These are phyloP conservation scores for Mortierella claussenii DNA, from an alignment of 192 early-diverging fungal species.

Conservation along the genomic window DNA sequence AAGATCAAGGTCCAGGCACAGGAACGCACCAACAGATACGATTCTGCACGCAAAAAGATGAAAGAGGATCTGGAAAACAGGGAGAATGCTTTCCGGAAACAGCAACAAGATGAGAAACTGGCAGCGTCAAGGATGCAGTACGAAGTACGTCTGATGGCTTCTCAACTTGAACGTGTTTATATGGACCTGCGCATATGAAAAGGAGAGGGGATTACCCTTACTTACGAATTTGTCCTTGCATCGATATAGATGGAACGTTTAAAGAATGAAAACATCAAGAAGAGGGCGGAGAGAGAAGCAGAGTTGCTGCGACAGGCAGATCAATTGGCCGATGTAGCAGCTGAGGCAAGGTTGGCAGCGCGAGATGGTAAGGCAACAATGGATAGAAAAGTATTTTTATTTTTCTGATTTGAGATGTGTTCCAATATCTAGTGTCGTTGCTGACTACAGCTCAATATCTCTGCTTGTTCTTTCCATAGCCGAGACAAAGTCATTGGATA, in stretches of 20 bases:
- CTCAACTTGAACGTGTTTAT: too few species aligned
- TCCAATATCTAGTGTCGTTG: too few species aligned
- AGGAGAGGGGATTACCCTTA: too few species aligned
- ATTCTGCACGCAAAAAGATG: slow-evolving; percentile 54
- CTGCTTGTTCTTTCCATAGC: slow-evolving; percentile 14
- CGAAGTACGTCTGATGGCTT: slow-evolving; percentile 16
- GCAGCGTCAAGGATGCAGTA: slow-evolving; percentile 55
- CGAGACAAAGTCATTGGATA: slow-evolving; percentile 54
- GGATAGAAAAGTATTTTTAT: not conserved
- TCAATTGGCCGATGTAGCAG: slow-evolving; percentile 12
- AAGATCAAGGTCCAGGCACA: slow-evolving; percentile 56
- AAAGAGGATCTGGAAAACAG: slow-evolving; percentile 59
- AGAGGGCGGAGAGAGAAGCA: slow-evolving; percentile 23
- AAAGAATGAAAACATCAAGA: slow-evolving; percentile 32
- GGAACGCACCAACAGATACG: slow-evolving; percentile 57
- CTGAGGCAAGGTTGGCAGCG: slow-evolving; percentile 14
- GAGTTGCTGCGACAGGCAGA: slow-evolving; percentile 33
- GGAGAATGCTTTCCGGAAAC: slow-evolving; percentile 58
- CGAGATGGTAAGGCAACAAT: slow-evolving; percentile 28
- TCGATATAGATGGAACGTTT: slow-evolving; percentile 26
- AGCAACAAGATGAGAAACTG: slow-evolving; percentile 52
- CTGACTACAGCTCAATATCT: too few species aligned
- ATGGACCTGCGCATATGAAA: too few species aligned
- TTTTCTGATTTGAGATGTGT: not conserved
- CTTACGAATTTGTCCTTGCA: not conserved